A percentile compares a stretch with the other conserved stretches of the same genome.
Evolutionary conservation across 148 eudicot genomes (phyloP).

Genomic region (Fallopia convolvulus): DNA sequence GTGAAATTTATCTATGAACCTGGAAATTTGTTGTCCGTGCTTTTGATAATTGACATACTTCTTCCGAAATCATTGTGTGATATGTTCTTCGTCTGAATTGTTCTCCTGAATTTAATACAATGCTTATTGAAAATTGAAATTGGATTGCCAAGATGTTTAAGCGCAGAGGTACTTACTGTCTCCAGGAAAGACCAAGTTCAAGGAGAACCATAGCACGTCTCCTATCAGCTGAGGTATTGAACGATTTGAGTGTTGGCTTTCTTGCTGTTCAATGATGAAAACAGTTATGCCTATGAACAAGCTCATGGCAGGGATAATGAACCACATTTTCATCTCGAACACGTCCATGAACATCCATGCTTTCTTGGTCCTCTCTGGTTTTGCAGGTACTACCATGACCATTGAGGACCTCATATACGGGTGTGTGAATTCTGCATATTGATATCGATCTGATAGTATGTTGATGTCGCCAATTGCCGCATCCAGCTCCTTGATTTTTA

Average conservation of each 20-base stretch:
- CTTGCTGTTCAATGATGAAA: background rate
- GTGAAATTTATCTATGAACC: background rate
- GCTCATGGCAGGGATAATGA: slow-evolving; percentile 5
- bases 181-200: slow-evolving; percentile 4
- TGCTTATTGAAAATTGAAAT: background rate
- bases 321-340: slow-evolving; percentile 10
- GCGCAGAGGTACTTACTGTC: background rate
- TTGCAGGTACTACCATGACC: slow-evolving; percentile 10
- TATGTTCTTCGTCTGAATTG: background rate
- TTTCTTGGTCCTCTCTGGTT: slow-evolving; percentile 5
- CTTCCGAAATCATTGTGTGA: no score
- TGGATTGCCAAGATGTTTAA: background rate
- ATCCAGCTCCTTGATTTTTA: background rate
- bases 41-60: no score
- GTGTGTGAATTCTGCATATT: slow-evolving; percentile 5
- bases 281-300: background rate
- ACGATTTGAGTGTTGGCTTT: background rate
- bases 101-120: background rate
- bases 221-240: slow-evolving; percentile 2
- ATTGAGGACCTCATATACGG: slow-evolving; percentile 5
- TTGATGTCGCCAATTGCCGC: slow-evolving; percentile 3
- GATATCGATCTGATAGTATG: slow-evolving; percentile 4
- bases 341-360: slow-evolving; percentile 11
- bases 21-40: background rate
- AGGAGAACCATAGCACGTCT: slow-evolving; percentile 9